phyloP scores from a whole-genome alignment of 1,284 basidiomycete species.

The Moesziomyces sp. region DNA sequence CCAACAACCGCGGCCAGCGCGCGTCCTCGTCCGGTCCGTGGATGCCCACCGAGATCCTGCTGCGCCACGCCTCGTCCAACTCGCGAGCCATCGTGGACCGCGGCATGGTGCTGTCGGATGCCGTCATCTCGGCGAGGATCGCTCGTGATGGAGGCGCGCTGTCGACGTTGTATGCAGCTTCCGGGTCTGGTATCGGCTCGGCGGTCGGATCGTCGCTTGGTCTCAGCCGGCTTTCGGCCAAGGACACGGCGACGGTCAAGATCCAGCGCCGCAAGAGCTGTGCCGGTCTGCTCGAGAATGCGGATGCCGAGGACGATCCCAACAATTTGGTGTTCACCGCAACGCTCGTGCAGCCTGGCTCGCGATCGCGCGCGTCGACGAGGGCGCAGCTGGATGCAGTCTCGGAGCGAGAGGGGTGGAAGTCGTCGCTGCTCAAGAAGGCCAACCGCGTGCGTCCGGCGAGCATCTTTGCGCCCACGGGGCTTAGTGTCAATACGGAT shows the following conservation, averaged over 20 bases:
- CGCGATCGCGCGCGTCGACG: conserved; percentile 39
- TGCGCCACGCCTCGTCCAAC: conserved; percentile 59
- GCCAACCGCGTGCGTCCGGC: conserved; percentile 36
- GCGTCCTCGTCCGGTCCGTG: conserved; percentile 26
- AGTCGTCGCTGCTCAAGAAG: conserved; percentile 42
- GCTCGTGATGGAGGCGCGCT: conserved; percentile 40
- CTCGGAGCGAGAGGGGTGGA: conserved; percentile 37
- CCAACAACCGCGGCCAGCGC: conserved; percentile 34
- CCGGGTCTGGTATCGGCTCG: conserved; percentile 47
- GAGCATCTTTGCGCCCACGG: conserved; percentile 38
- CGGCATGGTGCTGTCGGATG: conserved; percentile 63
- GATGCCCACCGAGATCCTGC: conserved; percentile 55
- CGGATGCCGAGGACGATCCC: conserved; percentile 28
- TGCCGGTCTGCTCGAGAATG: conserved; percentile 45
- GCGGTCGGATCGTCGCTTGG: conserved; percentile 59
- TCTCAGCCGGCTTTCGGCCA: conserved; percentile 42
- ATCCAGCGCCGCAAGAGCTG: conserved; percentile 53
- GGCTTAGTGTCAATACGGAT: conserved; percentile 34
- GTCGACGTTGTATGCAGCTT: conserved; percentile 36
- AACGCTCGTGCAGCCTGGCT: conserved; percentile 38
- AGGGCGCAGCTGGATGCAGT: conserved; percentile 21
- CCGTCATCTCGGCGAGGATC: conserved; percentile 54
- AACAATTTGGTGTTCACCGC: conserved; percentile 46
- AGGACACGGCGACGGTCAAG: conserved; percentile 54
- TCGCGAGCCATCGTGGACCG: conserved; percentile 59